Conservation (phyloP, 2,329 filamentous ascomycete species). For the Chaetomiaceae sp. region DNA sequence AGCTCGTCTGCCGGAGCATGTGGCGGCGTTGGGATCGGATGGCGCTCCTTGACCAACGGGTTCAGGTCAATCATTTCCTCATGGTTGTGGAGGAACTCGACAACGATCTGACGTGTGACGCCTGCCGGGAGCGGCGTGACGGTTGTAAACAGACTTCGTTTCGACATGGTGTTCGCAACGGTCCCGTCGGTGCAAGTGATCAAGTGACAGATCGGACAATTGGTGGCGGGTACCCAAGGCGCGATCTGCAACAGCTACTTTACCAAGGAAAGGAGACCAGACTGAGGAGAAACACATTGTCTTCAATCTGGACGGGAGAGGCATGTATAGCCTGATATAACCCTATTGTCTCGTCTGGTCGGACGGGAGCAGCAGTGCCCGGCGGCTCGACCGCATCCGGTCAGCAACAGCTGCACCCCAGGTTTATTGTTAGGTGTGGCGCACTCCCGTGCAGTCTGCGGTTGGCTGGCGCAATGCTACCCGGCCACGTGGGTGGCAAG, state of each 20-base stretch:
- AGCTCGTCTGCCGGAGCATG: conserved; percentile 67
- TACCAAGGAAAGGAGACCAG: background rate
- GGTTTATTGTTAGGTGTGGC: conserved; percentile 9
- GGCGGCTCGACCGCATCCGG: conserved; percentile 6
- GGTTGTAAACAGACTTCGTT: conserved; percentile 67
- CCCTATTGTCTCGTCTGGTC: background rate
- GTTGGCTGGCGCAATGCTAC: conserved; percentile 2
- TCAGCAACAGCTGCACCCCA: background rate
- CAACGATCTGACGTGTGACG: conserved; percentile 64
- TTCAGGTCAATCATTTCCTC: conserved; percentile 83
- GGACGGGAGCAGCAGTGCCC: conserved; percentile 1
- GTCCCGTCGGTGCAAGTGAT: too few species aligned
- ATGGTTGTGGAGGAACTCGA: conserved; percentile 74
- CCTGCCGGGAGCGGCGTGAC: conserved; percentile 70
- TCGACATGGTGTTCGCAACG: conserved; percentile 55
- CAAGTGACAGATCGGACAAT: conserved; percentile 3
- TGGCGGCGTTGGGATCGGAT: conserved; percentile 61
- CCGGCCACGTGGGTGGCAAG: conserved; percentile 8
- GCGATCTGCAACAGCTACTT: background rate
- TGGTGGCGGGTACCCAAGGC: too few species aligned
- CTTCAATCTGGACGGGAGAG: background rate
- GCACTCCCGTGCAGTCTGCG: background rate
- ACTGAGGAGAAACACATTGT: background rate
- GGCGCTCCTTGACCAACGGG: conserved; percentile 70
- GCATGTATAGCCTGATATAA: conserved; percentile 6